Evolutionary conservation across 1,284 basidiomycete species (phyloP).

Genomic region (Lignosus rhinocerotis): DNA sequence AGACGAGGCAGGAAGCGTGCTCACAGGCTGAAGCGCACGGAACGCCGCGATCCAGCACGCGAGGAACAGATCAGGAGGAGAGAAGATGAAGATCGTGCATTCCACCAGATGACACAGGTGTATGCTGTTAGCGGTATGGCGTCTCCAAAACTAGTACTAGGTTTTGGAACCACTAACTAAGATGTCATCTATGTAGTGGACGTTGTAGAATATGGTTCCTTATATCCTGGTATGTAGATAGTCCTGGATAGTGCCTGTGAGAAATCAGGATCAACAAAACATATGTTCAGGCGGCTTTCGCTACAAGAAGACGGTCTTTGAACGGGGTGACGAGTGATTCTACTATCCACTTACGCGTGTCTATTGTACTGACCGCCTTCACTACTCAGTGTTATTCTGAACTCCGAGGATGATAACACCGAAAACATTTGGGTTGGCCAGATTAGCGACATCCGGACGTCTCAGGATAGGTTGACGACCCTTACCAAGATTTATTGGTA

Average conservation of each 20-base stretch:
- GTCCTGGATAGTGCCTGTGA: too few species aligned
- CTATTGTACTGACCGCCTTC: too few species aligned
- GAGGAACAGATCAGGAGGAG: not conserved
- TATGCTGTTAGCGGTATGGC: not conserved
- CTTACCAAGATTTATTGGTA: constrained; percentile 21
- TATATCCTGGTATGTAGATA: too few species aligned
- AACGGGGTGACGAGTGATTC: too few species aligned
- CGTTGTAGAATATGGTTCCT: too few species aligned
- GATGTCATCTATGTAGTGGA: not conserved
- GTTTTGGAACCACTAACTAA: not conserved
- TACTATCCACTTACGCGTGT: too few species aligned
- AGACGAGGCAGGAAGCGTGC: not conserved
- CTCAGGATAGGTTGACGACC: not conserved
- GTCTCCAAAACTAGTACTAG: not conserved
- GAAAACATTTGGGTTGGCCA: constrained; percentile 18
- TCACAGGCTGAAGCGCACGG: not conserved
- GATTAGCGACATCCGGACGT: constrained; percentile 10
- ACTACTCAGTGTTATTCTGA: constrained; percentile 11
- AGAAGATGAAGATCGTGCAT: not conserved
- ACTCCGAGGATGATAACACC: constrained; percentile 11
- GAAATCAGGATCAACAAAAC: too few species aligned
- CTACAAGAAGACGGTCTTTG: too few species aligned
- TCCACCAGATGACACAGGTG: not conserved
- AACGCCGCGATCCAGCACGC: not conserved
- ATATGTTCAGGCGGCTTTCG: too few species aligned